Conservation (phyloP, 805 yeast genomes). For the Jamesozyma lodderae region DNA sequence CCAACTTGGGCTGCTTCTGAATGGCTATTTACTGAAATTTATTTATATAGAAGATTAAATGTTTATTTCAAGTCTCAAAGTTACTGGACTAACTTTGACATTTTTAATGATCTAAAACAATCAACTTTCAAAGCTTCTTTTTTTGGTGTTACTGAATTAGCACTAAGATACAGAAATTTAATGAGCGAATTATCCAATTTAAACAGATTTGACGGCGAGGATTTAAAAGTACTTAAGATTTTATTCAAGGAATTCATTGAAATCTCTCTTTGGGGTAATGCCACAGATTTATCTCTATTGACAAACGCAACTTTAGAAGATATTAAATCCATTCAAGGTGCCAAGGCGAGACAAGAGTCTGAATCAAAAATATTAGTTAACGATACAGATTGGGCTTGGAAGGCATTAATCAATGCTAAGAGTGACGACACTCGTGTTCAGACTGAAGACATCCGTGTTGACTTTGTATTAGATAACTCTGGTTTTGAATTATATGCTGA, state of each 20-base stretch:
- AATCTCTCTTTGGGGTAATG: conserved; percentile 95
- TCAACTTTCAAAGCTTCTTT: conserved; percentile 67
- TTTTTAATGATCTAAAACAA: conserved; percentile 62
- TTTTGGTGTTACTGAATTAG: conserved; percentile 72
- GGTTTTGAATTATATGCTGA: conserved; percentile 96
- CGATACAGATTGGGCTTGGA: conserved; percentile 66
- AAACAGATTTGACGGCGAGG: conserved; percentile 12
- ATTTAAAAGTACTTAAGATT: conserved; percentile 38
- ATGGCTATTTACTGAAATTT: conserved; percentile 85
- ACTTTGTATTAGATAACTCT: conserved; percentile 82
- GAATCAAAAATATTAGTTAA: conserved; percentile 71
- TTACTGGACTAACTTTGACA: conserved; percentile 48
- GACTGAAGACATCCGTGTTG: conserved; percentile 44
- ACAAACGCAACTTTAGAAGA: conserved; percentile 87
- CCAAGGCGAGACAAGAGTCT: conserved; percentile 72
- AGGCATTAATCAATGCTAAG: conserved; percentile 26
- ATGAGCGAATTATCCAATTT: conserved; percentile 20
- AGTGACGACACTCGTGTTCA: not conserved
- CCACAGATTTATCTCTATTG: conserved; percentile 84
- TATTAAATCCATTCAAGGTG: conserved; percentile 84
- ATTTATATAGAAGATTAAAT: conserved; percentile 63
- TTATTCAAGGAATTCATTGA: conserved; percentile 79
- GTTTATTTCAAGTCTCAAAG: conserved; percentile 33
- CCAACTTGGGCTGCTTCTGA: conserved; percentile 77
- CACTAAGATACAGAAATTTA: conserved; percentile 48